Percentiles rank a stretch among this genome's conserved stretches.
Conservation (phyloP, 768 basidiomycete genomes). For the Hericium alpestre region DNA sequence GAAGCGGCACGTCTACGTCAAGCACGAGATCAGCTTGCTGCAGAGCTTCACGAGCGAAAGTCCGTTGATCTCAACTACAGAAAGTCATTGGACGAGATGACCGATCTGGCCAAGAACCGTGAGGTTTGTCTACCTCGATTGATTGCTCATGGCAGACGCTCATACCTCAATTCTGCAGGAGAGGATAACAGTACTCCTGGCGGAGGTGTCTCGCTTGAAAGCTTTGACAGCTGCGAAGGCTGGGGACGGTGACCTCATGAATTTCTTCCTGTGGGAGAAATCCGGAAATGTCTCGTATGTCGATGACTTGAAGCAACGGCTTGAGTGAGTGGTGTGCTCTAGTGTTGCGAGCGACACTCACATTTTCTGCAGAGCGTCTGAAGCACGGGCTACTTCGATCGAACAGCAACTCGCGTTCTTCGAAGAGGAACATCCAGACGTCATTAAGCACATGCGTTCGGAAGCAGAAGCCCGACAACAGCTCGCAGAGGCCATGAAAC, state of each 20-base stretch:
- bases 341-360: neutral
- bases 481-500: constrained; percentile 32
- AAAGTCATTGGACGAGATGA: constrained; percentile 8
- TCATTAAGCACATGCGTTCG: constrained; percentile 35
- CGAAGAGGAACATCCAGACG: constrained; percentile 42
- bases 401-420: constrained; percentile 38
- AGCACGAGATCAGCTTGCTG: constrained; percentile 10
- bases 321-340: constrained; percentile 34
- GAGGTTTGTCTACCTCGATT: neutral
- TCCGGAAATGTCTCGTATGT: constrained; percentile 43
- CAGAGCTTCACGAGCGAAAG: constrained; percentile 12
- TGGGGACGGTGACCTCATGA: constrained; percentile 61
- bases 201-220: constrained; percentile 66
- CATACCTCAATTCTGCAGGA: constrained; percentile 32
- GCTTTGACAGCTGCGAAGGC: constrained; percentile 65
- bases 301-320: constrained; percentile 39
- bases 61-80: constrained; percentile 8
- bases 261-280: constrained; percentile 52
- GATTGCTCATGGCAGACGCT: neutral
- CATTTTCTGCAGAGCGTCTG: constrained; percentile 32
- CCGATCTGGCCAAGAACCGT: constrained; percentile 5
- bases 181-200: constrained; percentile 58
- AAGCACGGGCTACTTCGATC: constrained; percentile 37
- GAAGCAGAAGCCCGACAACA: constrained; percentile 43
- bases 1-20: constrained; percentile 11